Conservation (phyloP, 1,284 basidiomycete genomes). For the Somion occarium region DNA sequence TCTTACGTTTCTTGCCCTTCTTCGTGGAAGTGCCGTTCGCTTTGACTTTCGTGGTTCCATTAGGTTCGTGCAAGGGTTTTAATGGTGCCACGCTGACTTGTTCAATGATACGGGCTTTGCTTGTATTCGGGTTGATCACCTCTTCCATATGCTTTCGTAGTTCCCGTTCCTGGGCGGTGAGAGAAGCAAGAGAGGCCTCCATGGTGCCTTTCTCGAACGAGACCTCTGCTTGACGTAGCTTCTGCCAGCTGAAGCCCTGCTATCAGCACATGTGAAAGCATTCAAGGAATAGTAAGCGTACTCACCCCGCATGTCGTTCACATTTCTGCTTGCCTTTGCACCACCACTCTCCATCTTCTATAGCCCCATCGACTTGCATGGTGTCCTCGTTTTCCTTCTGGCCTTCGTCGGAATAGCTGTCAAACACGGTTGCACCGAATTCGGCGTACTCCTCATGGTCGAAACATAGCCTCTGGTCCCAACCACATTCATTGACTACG, state of each 20-base stretch:
- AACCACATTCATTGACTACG: constrained; percentile 64
- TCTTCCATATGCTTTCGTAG: constrained; percentile 71
- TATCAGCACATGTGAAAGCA: too few species aligned
- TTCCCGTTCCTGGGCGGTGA: constrained; percentile 69
- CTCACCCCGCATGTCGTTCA: constrained; percentile 72
- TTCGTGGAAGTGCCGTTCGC: constrained; percentile 34
- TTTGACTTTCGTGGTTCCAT: constrained; percentile 42
- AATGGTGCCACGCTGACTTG: constrained; percentile 21
- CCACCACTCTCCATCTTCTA: constrained; percentile 57
- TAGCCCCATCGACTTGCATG: constrained; percentile 39
- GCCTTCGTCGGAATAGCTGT: constrained; percentile 55
- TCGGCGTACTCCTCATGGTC: constrained; percentile 71
- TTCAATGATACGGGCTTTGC: constrained; percentile 15
- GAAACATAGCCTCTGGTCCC: constrained; percentile 79
- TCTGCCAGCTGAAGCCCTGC: constrained; percentile 72
- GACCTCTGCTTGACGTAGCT: constrained; percentile 66
- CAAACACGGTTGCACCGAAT: constrained; percentile 56
- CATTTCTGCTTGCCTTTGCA: constrained; percentile 71
- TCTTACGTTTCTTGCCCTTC: constrained; percentile 61
- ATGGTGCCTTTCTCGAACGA: constrained; percentile 66
- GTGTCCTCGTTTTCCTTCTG: constrained; percentile 29
- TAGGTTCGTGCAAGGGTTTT: constrained; percentile 38
- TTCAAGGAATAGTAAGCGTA: constrained; percentile 10
- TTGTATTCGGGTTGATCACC: constrained; percentile 45
- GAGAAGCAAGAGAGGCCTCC: constrained; percentile 53